A percentile compares a stretch with the other conserved stretches of the same genome.
These are phyloP conservation scores for Neurospora crassa DNA, from an alignment of 2,329 filamentous ascomycete species.

Conservation along the genomic window DNA sequence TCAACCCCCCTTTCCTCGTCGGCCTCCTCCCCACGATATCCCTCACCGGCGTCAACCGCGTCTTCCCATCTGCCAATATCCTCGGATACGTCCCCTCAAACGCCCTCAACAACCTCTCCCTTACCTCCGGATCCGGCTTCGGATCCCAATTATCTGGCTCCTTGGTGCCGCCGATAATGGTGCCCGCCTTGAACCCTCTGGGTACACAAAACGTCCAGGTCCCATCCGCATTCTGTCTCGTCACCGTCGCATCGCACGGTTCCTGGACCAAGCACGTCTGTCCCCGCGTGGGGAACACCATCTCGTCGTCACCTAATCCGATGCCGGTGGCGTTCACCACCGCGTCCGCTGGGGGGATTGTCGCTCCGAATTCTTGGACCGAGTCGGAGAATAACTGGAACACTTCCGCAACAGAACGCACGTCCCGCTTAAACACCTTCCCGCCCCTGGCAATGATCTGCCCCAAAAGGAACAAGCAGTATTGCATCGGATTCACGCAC, in stretches of 20 bases:
- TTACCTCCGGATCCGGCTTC: constrained; percentile 35
- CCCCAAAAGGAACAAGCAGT: constrained; percentile 38
- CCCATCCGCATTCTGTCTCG: constrained; percentile 52
- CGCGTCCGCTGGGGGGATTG: constrained; percentile 18
- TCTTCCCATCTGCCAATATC: constrained; percentile 19
- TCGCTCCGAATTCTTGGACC: constrained; percentile 20
- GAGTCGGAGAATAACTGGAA: constrained; percentile 27
- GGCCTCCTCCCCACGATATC: constrained; percentile 23
- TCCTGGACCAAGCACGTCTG: constrained; percentile 38
- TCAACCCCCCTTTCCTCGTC: constrained; percentile 23
- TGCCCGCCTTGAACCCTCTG: constrained; percentile 51
- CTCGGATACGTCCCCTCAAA: constrained; percentile 27
- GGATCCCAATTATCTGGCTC: constrained; percentile 47
- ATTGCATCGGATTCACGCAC: constrained; percentile 45
- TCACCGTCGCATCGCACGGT: constrained; percentile 34
- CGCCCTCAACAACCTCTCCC: constrained; percentile 33
- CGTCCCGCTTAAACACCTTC: constrained; percentile 23
- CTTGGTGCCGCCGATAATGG: constrained; percentile 58
- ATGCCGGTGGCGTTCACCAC: constrained; percentile 38
- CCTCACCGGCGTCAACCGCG: constrained; percentile 17
- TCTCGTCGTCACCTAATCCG: constrained; percentile 33
- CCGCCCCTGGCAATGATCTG: constrained; percentile 30
- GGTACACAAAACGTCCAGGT: constrained; percentile 55
- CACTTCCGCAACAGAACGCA: constrained; percentile 29
- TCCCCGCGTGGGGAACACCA: constrained; percentile 35